These are phyloP conservation scores for Paraglomus brasilianum DNA, from an alignment of 192 early-diverging fungal species.

Conservation along the genomic window DNA sequence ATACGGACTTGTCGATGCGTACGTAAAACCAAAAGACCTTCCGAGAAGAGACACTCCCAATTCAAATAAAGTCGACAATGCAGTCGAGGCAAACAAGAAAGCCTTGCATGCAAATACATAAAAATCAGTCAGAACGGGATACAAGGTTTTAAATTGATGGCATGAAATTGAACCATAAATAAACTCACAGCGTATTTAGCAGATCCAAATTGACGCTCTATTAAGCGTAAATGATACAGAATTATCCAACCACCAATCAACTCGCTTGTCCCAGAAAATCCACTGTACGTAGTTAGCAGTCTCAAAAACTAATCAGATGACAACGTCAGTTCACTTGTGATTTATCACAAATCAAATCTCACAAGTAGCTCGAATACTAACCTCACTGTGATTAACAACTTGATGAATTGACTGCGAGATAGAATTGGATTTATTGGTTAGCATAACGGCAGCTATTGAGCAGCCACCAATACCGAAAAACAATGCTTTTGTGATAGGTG, in stretches of 20 bases:
- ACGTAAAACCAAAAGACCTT: conserved; percentile 42
- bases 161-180: neutral
- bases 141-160: neutral
- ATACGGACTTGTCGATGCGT: conserved; percentile 58
- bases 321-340: neutral
- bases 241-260: conserved; percentile 59
- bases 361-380: conserved; percentile 25
- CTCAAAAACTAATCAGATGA: conserved; percentile 55
- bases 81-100: conserved; percentile 48
- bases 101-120: conserved; percentile 11
- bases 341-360: neutral
- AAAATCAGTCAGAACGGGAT: neutral
- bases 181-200: conserved; percentile 60
- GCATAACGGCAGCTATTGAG: conserved; percentile 47
- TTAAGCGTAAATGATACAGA: conserved; percentile 55
- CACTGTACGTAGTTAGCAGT: conserved; percentile 53
- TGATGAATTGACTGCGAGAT: conserved; percentile 59
- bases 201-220: conserved; percentile 63
- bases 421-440: conserved; percentile 53
- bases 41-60: conserved; percentile 50
- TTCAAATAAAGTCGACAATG: conserved; percentile 53
- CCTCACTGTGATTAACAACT: conserved; percentile 60
- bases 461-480: conserved; percentile 48
- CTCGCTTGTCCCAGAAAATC: conserved; percentile 56
- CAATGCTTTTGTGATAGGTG: conserved; percentile 59